phyloP scores from a whole-genome alignment of 305 asterid species.

The Andrographis paniculata region DNA sequence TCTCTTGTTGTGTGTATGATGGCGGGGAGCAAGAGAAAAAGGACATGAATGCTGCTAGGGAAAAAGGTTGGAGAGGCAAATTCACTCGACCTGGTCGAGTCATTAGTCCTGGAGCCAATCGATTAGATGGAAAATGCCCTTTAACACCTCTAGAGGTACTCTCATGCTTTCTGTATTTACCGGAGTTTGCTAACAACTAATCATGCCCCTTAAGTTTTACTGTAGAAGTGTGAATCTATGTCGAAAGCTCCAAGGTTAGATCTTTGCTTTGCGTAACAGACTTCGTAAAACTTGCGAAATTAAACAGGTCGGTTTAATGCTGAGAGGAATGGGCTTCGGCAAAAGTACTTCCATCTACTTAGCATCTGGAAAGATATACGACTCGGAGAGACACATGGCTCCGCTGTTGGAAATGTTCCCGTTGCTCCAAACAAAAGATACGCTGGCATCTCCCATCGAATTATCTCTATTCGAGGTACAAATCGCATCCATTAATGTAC shows the following conservation, averaged over 20 bases:
- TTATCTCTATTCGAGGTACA: conserved; percentile 94
- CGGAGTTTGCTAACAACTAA: too few relatives aligned
- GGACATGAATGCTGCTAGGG: conserved; percentile 99
- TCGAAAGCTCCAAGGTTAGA: too few relatives aligned
- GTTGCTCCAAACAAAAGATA: conserved; percentile 80
- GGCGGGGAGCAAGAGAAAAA: conserved; percentile 74
- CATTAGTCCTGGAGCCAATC: conserved; percentile 80
- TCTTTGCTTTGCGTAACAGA: background rate
- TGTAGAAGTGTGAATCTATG: too few relatives aligned
- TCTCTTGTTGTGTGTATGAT: conserved; percentile 94
- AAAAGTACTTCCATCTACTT: conserved; percentile 69
- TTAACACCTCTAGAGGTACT: conserved; percentile 96
- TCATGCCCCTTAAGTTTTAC: too few relatives aligned
- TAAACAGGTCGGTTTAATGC: conserved; percentile 92
- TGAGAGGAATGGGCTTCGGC: conserved; percentile 96
- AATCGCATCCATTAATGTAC: too few relatives aligned
- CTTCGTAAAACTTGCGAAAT: conserved; percentile 9
- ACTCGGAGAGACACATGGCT: conserved; percentile 89
- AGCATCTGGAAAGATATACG: conserved; percentile 93
- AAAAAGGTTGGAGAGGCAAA: conserved; percentile 98
- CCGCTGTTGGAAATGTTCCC: conserved; percentile 95
- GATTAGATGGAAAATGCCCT: conserved; percentile 92
- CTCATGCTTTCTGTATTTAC: too few relatives aligned
- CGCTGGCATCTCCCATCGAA: conserved; percentile 76
- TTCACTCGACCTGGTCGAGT: conserved; percentile 90